These are phyloP conservation scores for Yamadazyma paraphyllophila DNA, from an alignment of 805 yeast species.

Conservation along the genomic window DNA sequence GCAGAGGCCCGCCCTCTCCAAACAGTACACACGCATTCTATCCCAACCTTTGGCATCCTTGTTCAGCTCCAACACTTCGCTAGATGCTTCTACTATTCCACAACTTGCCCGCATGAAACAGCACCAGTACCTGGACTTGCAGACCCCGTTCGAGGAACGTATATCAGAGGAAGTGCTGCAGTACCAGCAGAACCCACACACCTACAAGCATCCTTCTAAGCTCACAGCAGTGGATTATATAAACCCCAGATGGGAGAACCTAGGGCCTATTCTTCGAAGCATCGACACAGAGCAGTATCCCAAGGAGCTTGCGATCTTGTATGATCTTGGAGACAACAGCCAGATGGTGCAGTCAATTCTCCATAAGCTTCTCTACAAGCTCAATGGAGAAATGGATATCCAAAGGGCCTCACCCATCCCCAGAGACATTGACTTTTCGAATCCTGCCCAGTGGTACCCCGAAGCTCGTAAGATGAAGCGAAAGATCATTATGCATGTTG, in stretches of 20 bases:
- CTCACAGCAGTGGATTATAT: slow-evolving; percentile 18
- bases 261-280: slow-evolving; percentile 19
- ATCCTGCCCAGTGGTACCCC: slow-evolving; percentile 70
- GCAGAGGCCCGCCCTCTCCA: background rate
- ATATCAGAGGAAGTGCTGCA: background rate
- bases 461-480: slow-evolving; percentile 77
- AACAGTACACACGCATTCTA: background rate
- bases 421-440: slow-evolving; percentile 25
- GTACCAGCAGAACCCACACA: background rate
- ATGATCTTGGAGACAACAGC: slow-evolving; percentile 15
- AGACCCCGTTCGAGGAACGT: background rate
- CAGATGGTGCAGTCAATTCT: slow-evolving; percentile 23
- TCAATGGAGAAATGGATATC: slow-evolving; percentile 8
- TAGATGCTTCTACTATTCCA: background rate
- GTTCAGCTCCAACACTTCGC: background rate
- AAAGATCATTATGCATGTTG: slow-evolving; percentile 86
- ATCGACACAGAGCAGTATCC: slow-evolving; percentile 21
- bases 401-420: background rate
- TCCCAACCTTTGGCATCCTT: background rate
- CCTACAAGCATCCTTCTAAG: background rate
- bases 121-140: background rate
- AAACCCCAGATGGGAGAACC: slow-evolving; percentile 26
- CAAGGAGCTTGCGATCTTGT: slow-evolving; percentile 15
- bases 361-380: slow-evolving; percentile 24
- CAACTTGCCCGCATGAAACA: background rate